Evolutionary conservation across 2,329 filamentous ascomycete genomes (phyloP).

Genomic region (Juglanconis oblonga): DNA sequence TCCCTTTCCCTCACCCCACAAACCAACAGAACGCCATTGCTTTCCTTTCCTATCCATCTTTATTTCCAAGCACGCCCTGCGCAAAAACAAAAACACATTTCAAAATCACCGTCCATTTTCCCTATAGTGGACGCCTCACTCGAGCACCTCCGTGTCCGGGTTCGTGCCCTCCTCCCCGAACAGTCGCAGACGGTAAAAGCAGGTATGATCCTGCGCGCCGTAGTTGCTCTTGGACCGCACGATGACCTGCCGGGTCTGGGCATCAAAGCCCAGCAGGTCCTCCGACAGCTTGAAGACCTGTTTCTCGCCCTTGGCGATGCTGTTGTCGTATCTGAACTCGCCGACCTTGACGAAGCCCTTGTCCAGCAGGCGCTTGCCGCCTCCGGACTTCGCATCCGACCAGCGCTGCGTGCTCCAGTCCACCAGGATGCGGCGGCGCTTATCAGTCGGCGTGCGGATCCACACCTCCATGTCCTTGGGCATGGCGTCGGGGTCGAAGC

Average conservation of each 20-base stretch:
- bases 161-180: constrained; percentile 43
- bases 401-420: constrained; percentile 44
- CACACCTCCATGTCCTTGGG: constrained; percentile 71
- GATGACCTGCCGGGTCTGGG: constrained; percentile 49
- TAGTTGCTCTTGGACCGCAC: constrained; percentile 58
- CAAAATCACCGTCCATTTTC: background rate
- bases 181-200: constrained; percentile 62
- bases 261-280: constrained; percentile 45
- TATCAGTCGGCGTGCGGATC: constrained; percentile 52
- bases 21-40: background rate
- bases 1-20: background rate
- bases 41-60: background rate
- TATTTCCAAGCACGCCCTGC: background rate
- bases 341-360: constrained; percentile 54
- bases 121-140: background rate
- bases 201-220: constrained; percentile 57
- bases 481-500: constrained; percentile 58
- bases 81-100: background rate
- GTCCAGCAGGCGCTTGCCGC: constrained; percentile 28
- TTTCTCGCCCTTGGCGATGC: constrained; percentile 35
- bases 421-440: constrained; percentile 36
- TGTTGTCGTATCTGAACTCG: constrained; percentile 50
- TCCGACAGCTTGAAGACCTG: constrained; percentile 53
- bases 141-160: background rate
- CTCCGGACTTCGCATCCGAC: constrained; percentile 25